These are phyloP conservation scores for Furcasterigmium sp. DNA, from an alignment of 2,329 filamentous ascomycete species.

Conservation along the genomic window DNA sequence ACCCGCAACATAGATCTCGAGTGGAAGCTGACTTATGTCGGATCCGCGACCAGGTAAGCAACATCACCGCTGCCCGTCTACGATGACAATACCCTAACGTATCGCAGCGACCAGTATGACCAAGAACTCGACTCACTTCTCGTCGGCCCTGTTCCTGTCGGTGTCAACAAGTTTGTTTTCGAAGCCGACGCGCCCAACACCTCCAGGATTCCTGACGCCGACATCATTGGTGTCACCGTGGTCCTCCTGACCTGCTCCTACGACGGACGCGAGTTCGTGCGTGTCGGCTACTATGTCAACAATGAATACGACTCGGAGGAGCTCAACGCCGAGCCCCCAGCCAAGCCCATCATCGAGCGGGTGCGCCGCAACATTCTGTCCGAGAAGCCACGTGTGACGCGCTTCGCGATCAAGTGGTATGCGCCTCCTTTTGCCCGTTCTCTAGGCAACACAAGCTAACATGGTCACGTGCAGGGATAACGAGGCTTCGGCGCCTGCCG, in stretches of 20 bases:
- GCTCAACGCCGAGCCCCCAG: slow-evolving; percentile 80
- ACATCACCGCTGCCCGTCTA: too few species aligned
- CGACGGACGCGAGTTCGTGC: slow-evolving; percentile 93
- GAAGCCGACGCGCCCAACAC: slow-evolving; percentile 91
- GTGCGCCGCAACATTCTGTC: slow-evolving; percentile 89
- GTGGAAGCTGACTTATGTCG: slow-evolving; percentile 99
- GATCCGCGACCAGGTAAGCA: slow-evolving; percentile 90
- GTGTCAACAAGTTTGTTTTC: slow-evolving; percentile 98
- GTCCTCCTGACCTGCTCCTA: slow-evolving; percentile 95
- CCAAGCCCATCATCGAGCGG: slow-evolving; percentile 88
- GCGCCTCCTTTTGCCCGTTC: slow-evolving; percentile 18
- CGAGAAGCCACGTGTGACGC: slow-evolving; percentile 94
- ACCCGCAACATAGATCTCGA: slow-evolving; percentile 67
- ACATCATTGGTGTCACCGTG: slow-evolving; percentile 95
- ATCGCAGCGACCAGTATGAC: slow-evolving; percentile 83
- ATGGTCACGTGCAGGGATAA: slow-evolving; percentile 66
- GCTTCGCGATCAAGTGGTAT: slow-evolving; percentile 98
- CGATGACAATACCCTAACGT: slow-evolving; percentile 7
- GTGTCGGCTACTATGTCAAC: slow-evolving; percentile 98
- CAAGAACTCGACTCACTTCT: slow-evolving; percentile 97
- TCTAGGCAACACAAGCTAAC: slow-evolving; percentile 5
- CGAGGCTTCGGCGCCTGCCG: slow-evolving; percentile 91
- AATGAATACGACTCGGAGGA: slow-evolving; percentile 97
- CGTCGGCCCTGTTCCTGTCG: slow-evolving; percentile 94
- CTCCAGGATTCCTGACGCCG: slow-evolving; percentile 83